These are phyloP conservation scores for Taiozyma sp. DNA, from an alignment of 1,139 yeast species.

Conservation along the genomic window DNA sequence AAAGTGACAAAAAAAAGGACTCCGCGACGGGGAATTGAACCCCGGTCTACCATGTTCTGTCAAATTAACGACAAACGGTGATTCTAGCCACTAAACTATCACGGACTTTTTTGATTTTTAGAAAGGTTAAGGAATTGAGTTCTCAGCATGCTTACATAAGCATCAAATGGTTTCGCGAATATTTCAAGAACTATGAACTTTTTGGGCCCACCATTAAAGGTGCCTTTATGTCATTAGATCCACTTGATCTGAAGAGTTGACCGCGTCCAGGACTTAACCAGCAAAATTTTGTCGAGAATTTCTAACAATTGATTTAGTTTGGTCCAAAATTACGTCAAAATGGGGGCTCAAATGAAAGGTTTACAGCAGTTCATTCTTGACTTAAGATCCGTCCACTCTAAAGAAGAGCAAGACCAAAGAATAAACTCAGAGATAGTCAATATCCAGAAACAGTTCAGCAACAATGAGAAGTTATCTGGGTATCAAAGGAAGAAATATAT, in stretches of 20 bases:
- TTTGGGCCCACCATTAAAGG: background rate
- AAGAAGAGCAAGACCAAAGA: constrained; percentile 71
- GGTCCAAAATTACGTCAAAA: constrained; percentile 39
- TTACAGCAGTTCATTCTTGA: constrained; percentile 78
- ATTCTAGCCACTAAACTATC: constrained; percentile 26
- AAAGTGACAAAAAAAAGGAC: no score
- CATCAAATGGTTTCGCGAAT: background rate
- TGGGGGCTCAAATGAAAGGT: constrained; percentile 30
- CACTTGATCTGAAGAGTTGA: background rate
- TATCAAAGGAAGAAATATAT: constrained; percentile 86
- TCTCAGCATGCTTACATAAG: background rate
- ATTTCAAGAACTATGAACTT: background rate
- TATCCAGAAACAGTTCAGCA: constrained; percentile 67
- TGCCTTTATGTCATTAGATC: background rate
- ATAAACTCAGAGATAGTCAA: constrained; percentile 79
- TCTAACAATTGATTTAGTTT: background rate
- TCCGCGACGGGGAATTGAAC: constrained; percentile 71
- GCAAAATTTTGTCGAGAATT: background rate
- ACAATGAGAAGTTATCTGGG: constrained; percentile 43
- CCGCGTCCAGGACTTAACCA: background rate
- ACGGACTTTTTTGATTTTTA: constrained; percentile 2
- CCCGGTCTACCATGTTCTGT: constrained; percentile 61
- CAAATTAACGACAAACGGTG: constrained; percentile 20
- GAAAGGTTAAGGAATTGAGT: no score
- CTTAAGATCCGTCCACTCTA: constrained; percentile 65